Conservation (phyloP, 225 moss, liverwort and hornwort genomes). For the Sphagnum tenellum region DNA sequence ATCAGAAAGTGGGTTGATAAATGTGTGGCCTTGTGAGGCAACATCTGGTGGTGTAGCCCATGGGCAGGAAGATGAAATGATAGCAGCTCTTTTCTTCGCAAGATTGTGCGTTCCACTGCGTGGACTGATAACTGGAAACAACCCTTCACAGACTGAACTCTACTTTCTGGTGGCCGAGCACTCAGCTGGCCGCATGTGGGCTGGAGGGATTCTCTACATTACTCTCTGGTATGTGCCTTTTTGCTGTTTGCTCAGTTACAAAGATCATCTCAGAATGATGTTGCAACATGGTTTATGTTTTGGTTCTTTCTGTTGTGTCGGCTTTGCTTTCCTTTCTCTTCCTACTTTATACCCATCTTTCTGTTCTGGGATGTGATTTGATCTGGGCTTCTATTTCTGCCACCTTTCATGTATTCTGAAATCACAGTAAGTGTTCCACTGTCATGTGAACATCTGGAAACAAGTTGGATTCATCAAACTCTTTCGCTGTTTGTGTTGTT, state of each 20-base stretch:
- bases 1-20: constrained; percentile 76
- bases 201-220: constrained; percentile 67
- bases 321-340: too few species aligned
- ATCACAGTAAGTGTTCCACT: too few species aligned
- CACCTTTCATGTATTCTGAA: neutral
- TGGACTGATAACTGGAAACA: constrained; percentile 28
- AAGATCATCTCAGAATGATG: too few species aligned
- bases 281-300: too few species aligned
- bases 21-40: constrained; percentile 77
- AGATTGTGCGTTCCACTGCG: constrained; percentile 50
- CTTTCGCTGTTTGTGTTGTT: neutral
- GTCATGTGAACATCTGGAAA: too few species aligned
- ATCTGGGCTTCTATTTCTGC: neutral
- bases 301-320: too few species aligned
- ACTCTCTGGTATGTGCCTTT: constrained; percentile 59
- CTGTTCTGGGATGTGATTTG: neutral
- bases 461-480: too few species aligned
- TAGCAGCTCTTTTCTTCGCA: constrained; percentile 35
- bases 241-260: neutral
- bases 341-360: too few species aligned
- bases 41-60: constrained; percentile 36
- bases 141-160: constrained; percentile 65
- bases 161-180: constrained; percentile 73
- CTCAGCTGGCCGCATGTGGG: constrained; percentile 81
- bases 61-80: constrained; percentile 34